These are phyloP conservation scores for Venturiaceae sp. DNA, from an alignment of 2,329 filamentous ascomycete species.

Conservation along the genomic window DNA sequence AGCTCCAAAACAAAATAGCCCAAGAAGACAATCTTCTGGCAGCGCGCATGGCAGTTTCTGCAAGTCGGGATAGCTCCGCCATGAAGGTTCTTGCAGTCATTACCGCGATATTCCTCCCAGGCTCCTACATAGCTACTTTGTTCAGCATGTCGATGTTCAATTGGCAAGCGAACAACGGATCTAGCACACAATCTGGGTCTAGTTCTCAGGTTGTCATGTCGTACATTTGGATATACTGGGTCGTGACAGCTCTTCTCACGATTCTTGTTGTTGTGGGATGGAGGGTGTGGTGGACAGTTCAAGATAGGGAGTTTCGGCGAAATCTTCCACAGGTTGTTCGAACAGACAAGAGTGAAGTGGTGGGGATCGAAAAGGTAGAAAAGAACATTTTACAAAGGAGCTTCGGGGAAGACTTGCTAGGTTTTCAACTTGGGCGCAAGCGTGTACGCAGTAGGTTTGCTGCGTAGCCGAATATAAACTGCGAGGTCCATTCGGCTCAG, in stretches of 20 bases:
- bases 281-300: not conserved
- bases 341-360: no score
- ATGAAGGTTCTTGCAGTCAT: not conserved
- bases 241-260: not conserved
- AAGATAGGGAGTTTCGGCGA: not conserved
- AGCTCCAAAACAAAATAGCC: not conserved
- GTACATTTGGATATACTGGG: constrained; percentile 3
- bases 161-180: not conserved
- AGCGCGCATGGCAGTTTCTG: not conserved
- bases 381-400: not conserved
- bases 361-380: not conserved
- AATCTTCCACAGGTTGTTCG: not conserved
- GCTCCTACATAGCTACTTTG: not conserved
- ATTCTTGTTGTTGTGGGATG: not conserved
- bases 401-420: not conserved
- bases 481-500: no score
- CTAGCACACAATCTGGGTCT: not conserved
- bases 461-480: no score
- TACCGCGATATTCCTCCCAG: not conserved
- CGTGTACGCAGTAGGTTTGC: no score
- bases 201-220: not conserved
- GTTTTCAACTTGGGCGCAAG: not conserved
- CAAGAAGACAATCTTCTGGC: not conserved
- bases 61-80: not conserved
- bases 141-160: constrained; percentile 6